Base-by-base conservation (phyloP, 2,329 filamentous ascomycete species). In the Thelonectria rubi region DNA sequence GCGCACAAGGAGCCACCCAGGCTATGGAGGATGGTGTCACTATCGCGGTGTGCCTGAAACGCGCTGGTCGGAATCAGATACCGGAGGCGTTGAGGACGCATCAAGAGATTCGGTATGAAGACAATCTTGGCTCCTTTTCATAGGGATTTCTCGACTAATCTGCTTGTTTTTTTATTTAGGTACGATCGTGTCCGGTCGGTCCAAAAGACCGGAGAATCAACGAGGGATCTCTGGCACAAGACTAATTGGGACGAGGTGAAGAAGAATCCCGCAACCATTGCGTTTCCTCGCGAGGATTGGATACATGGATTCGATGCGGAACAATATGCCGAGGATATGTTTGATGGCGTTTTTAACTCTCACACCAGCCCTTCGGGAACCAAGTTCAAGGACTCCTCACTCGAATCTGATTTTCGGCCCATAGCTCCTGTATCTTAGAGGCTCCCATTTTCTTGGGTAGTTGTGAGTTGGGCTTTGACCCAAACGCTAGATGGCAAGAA, bases 221-320 rank as follows among this genome's bases (percentile, higher is more conserved):
- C 67, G 0, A 49, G 67, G 2, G 67, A 69, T 26, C 26, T 69
- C 3, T 69, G 67, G 67, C 67, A 69, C 10, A 70, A 67, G 20
- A 69, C 65, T 1, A 59, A 69, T 24, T 69, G 67, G 67, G 55
- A 32, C 3, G 55, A 58, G 3, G 67, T 68, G 2, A 67, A 60
- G 6, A 20, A 65, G 8, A 51, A 69, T 4, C 67, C 67, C 0
- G 55, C 39, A 1, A 69, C 58, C 1, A 66, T 69, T 4, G 65
- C 58, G 0, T 64, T 69, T 1, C 67, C 67, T 0, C 55, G 65
- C 1, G 67, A 70, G 5, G 67, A 65, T 6, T 69, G 67, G 67
- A 67, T 69, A 4, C 67, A 69, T 15, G 46, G 57, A 0, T 69
- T 69, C 7, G 67, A 69, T n/a, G 56, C 67, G 1, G 67, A 69